These are phyloP conservation scores for Mitragyna speciosa DNA, from an alignment of 257 asterid genomes.

Conservation along the genomic window DNA sequence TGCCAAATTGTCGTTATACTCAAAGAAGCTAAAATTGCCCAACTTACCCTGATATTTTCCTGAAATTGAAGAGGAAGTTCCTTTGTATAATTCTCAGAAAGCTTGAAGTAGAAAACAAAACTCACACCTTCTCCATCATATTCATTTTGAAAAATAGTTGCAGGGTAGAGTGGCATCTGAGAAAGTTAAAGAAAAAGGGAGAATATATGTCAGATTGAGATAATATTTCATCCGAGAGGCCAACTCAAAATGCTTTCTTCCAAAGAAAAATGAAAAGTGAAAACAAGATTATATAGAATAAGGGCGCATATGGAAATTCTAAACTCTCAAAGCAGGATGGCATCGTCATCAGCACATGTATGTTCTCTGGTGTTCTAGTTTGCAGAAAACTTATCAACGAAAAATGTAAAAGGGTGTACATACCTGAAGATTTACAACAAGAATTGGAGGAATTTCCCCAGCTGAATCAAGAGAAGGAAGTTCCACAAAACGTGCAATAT, in stretches of 20 bases:
- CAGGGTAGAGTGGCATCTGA: conserved; percentile 86
- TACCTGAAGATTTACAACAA: conserved; percentile 94
- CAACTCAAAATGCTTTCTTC: conserved; percentile 1
- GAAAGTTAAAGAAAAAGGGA: not conserved
- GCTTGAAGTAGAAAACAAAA: conserved; percentile 77
- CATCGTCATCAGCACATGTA: not conserved
- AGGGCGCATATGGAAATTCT: too few species aligned
- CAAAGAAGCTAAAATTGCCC: conserved; percentile 10
- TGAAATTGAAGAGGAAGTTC: conserved; percentile 75
- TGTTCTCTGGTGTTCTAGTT: not conserved
- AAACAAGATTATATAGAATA: not conserved
- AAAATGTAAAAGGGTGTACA: conserved; percentile 2
- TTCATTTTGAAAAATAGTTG: conserved; percentile 73
- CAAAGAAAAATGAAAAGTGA: not conserved
- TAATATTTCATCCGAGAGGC: not conserved
- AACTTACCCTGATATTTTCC: conserved; percentile 72
- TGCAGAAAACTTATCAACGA: not conserved
- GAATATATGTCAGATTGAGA: not conserved
- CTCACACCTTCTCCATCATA: conserved; percentile 81
- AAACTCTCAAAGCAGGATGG: not conserved
- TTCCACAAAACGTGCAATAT: conserved; percentile 79
- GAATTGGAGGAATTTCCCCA: conserved; percentile 73
- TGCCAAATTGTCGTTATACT: conserved; percentile 7
- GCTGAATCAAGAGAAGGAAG: conserved; percentile 66
- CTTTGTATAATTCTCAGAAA: conserved; percentile 66